Evolutionary conservation across 345 rosid species (phyloP).

Genomic region (Linum tenue): DNA sequence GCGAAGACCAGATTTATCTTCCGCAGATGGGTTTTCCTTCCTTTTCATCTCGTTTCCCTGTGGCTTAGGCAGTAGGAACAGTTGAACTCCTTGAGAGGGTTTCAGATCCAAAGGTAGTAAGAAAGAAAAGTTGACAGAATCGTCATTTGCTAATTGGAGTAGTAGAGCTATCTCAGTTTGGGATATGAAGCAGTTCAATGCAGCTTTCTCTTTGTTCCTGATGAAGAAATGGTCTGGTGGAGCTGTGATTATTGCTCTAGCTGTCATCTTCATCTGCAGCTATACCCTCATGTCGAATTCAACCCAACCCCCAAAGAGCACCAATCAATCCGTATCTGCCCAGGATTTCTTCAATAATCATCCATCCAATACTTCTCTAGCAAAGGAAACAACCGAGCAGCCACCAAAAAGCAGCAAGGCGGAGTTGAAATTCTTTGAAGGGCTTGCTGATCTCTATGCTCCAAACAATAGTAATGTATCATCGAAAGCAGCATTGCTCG

Average conservation of each 20-base stretch:
- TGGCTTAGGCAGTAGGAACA: too few species aligned
- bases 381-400: slow-evolving; percentile 19
- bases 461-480: slow-evolving; percentile 33
- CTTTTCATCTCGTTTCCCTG: too few species aligned
- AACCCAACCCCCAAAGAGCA: slow-evolving; percentile 21
- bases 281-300: slow-evolving; percentile 34
- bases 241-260: slow-evolving; percentile 43
- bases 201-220: slow-evolving; percentile 25
- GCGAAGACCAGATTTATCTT: too few species aligned
- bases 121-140: too few species aligned
- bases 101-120: too few species aligned
- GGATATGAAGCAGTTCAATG: slow-evolving; percentile 22
- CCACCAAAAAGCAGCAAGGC: slow-evolving; percentile 25
- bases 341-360: slow-evolving; percentile 37
- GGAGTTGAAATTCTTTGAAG: slow-evolving; percentile 32
- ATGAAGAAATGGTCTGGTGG: slow-evolving; percentile 85
- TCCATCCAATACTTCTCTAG: slow-evolving; percentile 24
- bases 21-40: too few species aligned
- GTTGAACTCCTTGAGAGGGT: too few species aligned
- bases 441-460: slow-evolving; percentile 49
- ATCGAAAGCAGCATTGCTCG: slow-evolving; percentile 34
- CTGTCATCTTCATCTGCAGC: slow-evolving; percentile 40
- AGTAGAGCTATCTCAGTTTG: neutral
- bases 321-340: slow-evolving; percentile 26
- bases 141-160: too few species aligned